Conservation (phyloP, 371 early-diverging fungal genomes). For the Globomyces sp. region DNA sequence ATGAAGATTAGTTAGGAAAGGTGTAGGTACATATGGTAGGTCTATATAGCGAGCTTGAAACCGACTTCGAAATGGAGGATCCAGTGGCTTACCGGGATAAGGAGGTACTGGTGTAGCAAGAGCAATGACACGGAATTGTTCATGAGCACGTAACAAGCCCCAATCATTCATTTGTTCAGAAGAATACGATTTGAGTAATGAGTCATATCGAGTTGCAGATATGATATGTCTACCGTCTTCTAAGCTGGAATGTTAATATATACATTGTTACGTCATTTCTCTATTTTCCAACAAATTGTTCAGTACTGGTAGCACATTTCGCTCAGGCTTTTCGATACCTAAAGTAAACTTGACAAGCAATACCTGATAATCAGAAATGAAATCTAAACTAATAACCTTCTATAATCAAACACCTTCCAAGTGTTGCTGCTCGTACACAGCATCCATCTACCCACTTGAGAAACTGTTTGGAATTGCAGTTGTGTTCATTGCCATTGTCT, state of each 20-base stretch:
- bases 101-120: slow-evolving; percentile 77
- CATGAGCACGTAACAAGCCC: slow-evolving; percentile 70
- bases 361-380: slow-evolving; percentile 46
- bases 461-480: slow-evolving; percentile 73
- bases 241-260: slow-evolving; percentile 26
- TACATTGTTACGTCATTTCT: slow-evolving; percentile 61
- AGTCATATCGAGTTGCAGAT: slow-evolving; percentile 60
- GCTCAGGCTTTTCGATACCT: slow-evolving; percentile 81
- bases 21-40: not conserved
- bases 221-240: slow-evolving; percentile 83
- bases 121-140: slow-evolving; percentile 74
- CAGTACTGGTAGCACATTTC: slow-evolving; percentile 82
- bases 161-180: slow-evolving; percentile 48
- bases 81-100: slow-evolving; percentile 76
- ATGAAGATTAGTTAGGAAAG: no score
- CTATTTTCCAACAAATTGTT: slow-evolving; percentile 86
- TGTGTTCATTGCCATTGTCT: slow-evolving; percentile 45
- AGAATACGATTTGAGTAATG: slow-evolving; percentile 33
- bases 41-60: slow-evolving; percentile 61
- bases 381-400: slow-evolving; percentile 61
- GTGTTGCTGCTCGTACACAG: slow-evolving; percentile 61
- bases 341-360: slow-evolving; percentile 69
- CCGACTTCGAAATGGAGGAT: slow-evolving; percentile 80
- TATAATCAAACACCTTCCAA: slow-evolving; percentile 53
- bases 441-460: slow-evolving; percentile 46